These are phyloP conservation scores for Eurotiales sp. DNA, from an alignment of 2,329 filamentous ascomycete species.

Conservation along the genomic window DNA sequence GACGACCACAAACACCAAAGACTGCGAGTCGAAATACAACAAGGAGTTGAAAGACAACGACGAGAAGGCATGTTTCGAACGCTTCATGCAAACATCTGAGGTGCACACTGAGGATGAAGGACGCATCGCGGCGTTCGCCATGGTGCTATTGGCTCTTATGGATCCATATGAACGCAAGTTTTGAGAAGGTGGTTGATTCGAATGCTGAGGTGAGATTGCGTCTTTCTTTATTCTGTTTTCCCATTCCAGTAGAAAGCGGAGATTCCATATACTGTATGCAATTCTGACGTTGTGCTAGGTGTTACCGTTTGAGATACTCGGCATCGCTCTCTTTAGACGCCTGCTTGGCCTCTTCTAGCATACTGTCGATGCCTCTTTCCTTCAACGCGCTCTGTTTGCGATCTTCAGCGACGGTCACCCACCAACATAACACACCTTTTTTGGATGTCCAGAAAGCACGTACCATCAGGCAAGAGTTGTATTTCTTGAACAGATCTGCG, in stretches of 20 bases:
- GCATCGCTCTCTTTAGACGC: conserved; percentile 85
- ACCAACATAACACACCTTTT: not conserved
- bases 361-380: conserved; percentile 84
- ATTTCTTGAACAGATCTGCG: conserved; percentile 78
- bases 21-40: conserved; percentile 10
- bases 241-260: no score
- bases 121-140: not conserved
- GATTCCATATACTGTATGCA: not conserved
- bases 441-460: conserved; percentile 26
- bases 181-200: no score
- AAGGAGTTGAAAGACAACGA: conserved; percentile 8
- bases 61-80: not conserved
- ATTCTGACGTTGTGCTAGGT: not conserved
- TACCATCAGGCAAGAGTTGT: conserved; percentile 81
- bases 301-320: conserved; percentile 53
- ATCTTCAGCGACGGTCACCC: conserved; percentile 4
- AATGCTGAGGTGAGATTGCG: conserved; percentile 9
- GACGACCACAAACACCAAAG: not conserved
- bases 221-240: not conserved
- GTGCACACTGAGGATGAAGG: not conserved
- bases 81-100: not conserved
- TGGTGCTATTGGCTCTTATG: no score
- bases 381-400: conserved; percentile 70
- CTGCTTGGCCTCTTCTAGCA: conserved; percentile 85
- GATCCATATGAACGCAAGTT: no score